Base-by-base conservation (phyloP, 257 asterid species). In the Salvia hispanica region DNA sequence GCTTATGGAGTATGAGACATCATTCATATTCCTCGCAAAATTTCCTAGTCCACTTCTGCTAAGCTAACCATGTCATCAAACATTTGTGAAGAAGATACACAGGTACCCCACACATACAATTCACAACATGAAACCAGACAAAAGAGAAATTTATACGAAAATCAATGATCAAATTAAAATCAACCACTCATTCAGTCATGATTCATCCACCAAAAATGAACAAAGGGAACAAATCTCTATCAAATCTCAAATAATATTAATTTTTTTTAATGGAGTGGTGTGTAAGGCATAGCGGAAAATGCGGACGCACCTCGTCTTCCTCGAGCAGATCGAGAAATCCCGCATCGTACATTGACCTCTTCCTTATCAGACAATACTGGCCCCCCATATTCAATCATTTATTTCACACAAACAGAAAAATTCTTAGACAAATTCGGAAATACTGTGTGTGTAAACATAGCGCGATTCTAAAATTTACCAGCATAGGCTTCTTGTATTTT, bases 311-410 rank as follows among this genome's bases (percentile, higher is more conserved):
- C 85, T 89, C 96, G 25, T 89, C 98, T 74, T 85, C 89, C 36
- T 89, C 96, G 31, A 89, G 75, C 70, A 92, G 85, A 79, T 87
- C 90, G 16, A 92, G 95, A 72, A 89, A 87, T 31, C 98, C 96
- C 25, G 92, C 92, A 72, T 89, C 96, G 80, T 92, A 89, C 86
- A 92, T 81, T 79, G 98, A 83, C 68, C 95, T 84, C 91, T 85
- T 89, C 76, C 73, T 83, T 72, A 61, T 92, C 95, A 15, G 96
- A 92, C 58, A 92, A 79, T 16, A 89, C 96, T 89, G 85, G 69
- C 76, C 71, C 60, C 73, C 45, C 65, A 42, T 52, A 53, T 56
- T 14, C 75, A 28, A 61, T 58, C 63, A 67, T 62, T 18, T 44
- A 59, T 56, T 55, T 31, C 13, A 62, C 34, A 63, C 55, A 62